phyloP scores from a whole-genome alignment of 2,329 filamentous ascomycete genomes.

The Aspergillus sp. region DNA sequence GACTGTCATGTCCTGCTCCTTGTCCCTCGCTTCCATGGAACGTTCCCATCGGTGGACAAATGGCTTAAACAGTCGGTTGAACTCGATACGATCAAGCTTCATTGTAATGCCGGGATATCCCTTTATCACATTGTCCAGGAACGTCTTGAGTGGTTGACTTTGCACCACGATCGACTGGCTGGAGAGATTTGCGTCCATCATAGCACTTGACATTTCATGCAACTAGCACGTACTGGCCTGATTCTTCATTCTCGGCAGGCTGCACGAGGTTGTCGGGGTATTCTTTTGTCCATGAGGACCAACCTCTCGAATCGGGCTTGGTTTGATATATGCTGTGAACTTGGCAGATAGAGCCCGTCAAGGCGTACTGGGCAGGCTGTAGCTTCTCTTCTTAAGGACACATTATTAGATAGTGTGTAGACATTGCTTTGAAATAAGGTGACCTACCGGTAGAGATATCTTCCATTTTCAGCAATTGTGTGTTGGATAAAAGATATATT shows the following conservation, averaged over 20 bases:
- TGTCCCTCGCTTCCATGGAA: slow-evolving; percentile 38
- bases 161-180: slow-evolving; percentile 58
- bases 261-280: slow-evolving; percentile 50
- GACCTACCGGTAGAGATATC: not conserved
- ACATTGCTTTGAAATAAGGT: not conserved
- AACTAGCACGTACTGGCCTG: slow-evolving; percentile 55
- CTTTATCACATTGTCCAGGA: slow-evolving; percentile 49
- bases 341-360: slow-evolving; percentile 28
- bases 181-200: slow-evolving; percentile 54
- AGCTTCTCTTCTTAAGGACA: not conserved
- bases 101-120: slow-evolving; percentile 57
- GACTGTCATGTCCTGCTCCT: slow-evolving; percentile 38
- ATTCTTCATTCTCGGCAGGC: slow-evolving; percentile 56
- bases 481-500: no score
- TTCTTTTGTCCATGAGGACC: slow-evolving; percentile 51
- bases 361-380: slow-evolving; percentile 8
- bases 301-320: slow-evolving; percentile 46
- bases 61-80: slow-evolving; percentile 54
- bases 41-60: slow-evolving; percentile 60
- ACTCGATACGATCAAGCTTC: slow-evolving; percentile 54
- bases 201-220: slow-evolving; percentile 53
- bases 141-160: slow-evolving; percentile 53
- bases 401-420: not conserved
- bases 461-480: not conserved
- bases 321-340: slow-evolving; percentile 45